Evolutionary conservation across 768 basidiomycete species (phyloP), one percentile per base, ranked within the genome.

Genomic region (Gloeophyllum trabeum): DNA sequence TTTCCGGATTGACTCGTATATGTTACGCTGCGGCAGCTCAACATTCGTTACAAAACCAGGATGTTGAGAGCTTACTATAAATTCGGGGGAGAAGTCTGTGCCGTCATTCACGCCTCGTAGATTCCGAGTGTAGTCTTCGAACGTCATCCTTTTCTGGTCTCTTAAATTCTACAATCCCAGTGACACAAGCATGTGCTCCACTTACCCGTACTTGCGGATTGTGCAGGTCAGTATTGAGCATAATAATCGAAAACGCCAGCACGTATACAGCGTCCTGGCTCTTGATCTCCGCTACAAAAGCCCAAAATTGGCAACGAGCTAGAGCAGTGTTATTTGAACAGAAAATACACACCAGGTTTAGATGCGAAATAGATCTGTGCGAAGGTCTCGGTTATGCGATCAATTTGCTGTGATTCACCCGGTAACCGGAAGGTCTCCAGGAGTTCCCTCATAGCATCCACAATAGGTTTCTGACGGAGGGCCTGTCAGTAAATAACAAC

Each of bases 171-270:
- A 24, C 21, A 20, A 39, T 48, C 24, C 52, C 42, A 20, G 19
- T 39, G 24, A 19, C 7, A 10, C 34, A 16, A 18, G 18, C n/a
- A n/a, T 25, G 18, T 1, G 36, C 25, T 39, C 20, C 7, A 53
- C 81, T 58, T 56, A 85, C 90, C 56, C 87, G 66, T 46, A 93
- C 75, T 69, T 96, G 91, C 10, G 93, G 92, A 55, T 88, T 97
- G 57, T 97, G 93, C 24, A 79, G 76, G 63, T 99, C 96, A 5
- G 96, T 99, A 61, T 99, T 99, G 39, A 99, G 75, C 91, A 99
- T 76, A 59, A 99, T 97, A 46, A 99, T 81, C 0, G 96, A 97
- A 59, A 81, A 99, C 1, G 94, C 78, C 20, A 99, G 64, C 5
- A 99, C 86, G 60, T 96, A 93, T 16, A 89, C 87, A 4, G 94